Conservation (phyloP, 2,329 filamentous ascomycete species). For the Pseudogymnoascus sp. region DNA sequence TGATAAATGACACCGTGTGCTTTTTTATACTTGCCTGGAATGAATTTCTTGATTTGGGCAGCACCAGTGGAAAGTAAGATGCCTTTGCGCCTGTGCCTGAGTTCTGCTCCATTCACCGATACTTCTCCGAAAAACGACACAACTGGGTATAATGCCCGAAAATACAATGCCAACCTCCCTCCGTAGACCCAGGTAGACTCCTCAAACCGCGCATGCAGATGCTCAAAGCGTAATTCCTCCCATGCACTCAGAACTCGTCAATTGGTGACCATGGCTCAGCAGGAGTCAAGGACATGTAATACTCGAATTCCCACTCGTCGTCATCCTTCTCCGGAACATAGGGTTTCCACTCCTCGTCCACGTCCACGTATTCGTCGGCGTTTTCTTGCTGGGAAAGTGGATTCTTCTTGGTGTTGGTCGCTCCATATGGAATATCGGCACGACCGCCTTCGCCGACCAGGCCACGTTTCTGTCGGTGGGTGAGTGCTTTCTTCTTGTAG, state of each 20-base stretch:
- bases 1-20: conserved; percentile 5
- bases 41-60: neutral
- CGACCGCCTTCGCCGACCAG: neutral
- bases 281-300: neutral
- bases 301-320: neutral
- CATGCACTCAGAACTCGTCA: neutral
- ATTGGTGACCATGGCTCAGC: neutral
- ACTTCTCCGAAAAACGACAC: neutral
- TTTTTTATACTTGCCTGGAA: neutral
- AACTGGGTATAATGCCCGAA: neutral
- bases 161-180: neutral
- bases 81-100: neutral
- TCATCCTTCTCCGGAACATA: neutral
- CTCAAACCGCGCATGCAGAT: neutral
- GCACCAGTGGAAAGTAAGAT: neutral
- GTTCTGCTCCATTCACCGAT: neutral
- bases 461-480: neutral
- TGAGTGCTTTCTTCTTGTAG: conserved; percentile 3
- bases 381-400: conserved; percentile 2
- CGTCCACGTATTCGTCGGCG: neutral
- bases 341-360: neutral
- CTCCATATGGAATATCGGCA: neutral
- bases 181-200: neutral
- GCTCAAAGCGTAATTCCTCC: neutral
- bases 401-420: neutral